These are phyloP conservation scores for Trametes versicolor DNA, from an alignment of 1,284 basidiomycete genomes.

Conservation along the genomic window DNA sequence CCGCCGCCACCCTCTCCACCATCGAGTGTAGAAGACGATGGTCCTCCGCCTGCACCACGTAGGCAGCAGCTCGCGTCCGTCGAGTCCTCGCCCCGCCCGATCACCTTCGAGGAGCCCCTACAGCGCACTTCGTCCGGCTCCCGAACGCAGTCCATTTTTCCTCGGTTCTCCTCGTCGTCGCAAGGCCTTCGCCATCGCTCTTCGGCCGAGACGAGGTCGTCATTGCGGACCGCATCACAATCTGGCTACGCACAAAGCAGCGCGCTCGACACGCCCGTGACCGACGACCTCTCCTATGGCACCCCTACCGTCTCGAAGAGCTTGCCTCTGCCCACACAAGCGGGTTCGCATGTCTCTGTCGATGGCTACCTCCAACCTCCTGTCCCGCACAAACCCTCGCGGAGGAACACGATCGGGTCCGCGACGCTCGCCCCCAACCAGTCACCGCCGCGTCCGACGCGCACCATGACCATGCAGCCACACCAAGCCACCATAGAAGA, in stretches of 20 bases:
- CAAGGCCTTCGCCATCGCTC: constrained; percentile 47
- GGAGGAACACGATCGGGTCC: constrained; percentile 63
- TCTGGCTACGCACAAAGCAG: constrained; percentile 20
- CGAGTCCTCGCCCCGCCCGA: constrained; percentile 32
- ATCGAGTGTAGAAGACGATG: constrained; percentile 59
- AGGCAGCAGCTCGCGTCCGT: neutral
- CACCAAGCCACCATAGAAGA: constrained; percentile 40
- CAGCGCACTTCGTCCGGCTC: constrained; percentile 42
- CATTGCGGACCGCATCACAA: constrained; percentile 44
- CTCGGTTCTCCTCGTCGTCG: constrained; percentile 25
- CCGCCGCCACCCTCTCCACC: constrained; percentile 76
- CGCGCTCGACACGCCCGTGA: constrained; percentile 33
- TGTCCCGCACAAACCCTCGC: constrained; percentile 51
- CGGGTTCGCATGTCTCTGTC: constrained; percentile 47
- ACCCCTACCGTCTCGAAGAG: constrained; percentile 11
- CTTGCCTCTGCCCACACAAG: constrained; percentile 22
- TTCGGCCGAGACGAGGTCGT: constrained; percentile 60
- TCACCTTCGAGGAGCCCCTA: constrained; percentile 49
- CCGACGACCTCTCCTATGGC: constrained; percentile 30
- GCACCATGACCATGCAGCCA: constrained; percentile 36
- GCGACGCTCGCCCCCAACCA: constrained; percentile 20
- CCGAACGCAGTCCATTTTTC: constrained; percentile 36
- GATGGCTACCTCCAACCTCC: constrained; percentile 66
- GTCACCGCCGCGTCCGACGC: constrained; percentile 35
- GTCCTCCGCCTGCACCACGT: constrained; percentile 13